These are phyloP conservation scores for Corchorus capsularis DNA, from an alignment of 345 rosid species.

Conservation along the genomic window DNA sequence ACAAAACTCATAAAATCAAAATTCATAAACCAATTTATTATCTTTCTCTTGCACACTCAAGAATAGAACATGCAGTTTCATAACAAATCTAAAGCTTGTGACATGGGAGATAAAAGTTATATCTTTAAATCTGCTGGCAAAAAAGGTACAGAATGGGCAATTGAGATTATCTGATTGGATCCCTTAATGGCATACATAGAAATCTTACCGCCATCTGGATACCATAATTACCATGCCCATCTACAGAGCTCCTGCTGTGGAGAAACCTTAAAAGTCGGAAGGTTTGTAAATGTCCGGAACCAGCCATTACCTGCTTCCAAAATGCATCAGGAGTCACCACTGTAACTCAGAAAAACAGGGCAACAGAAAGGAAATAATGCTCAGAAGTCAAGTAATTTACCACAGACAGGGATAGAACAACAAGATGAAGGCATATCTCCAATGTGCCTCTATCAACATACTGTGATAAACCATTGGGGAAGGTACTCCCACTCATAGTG, in stretches of 20 bases:
- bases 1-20: conserved; percentile 1
- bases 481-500: conserved; percentile 44
- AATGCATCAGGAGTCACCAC: conserved; percentile 23
- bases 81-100: conserved; percentile 1
- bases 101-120: conserved; percentile 1
- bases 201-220: conserved; percentile 86
- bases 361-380: conserved; percentile 8
- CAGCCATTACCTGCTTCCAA: conserved; percentile 85
- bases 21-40: neutral
- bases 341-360: conserved; percentile 1
- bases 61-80: neutral
- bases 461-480: conserved; percentile 77
- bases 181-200: neutral
- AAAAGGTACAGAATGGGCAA: neutral
- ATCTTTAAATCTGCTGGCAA: neutral
- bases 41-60: neutral
- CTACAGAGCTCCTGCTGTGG: conserved; percentile 67
- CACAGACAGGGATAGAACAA: conserved; percentile 88
- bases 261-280: conserved; percentile 86
- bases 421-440: conserved; percentile 89
- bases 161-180: neutral
- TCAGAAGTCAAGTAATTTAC: conserved; percentile 39
- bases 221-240: conserved; percentile 90
- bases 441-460: conserved; percentile 89
- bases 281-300: conserved; percentile 87